Percentiles rank a stretch among this genome's conserved stretches.
Conservation (phyloP, 768 basidiomycete genomes). For the Dacryopinax primogenitus region DNA sequence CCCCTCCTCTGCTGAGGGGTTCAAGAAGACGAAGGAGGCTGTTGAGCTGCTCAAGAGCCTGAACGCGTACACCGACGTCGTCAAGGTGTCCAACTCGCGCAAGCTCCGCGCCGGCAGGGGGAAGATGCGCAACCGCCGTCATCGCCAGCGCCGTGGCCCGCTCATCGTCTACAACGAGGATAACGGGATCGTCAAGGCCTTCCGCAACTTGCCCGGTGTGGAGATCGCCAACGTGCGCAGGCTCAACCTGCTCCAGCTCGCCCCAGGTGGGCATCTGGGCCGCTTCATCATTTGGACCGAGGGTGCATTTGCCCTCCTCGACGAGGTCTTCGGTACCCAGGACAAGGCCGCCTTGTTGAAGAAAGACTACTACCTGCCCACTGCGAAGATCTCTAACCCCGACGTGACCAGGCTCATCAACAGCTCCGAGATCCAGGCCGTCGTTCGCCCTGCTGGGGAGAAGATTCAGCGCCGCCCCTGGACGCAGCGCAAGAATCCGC, state of each 20-base stretch:
- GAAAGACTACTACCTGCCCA: slow-evolving; percentile 84
- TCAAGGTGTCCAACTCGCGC: slow-evolving; percentile 94
- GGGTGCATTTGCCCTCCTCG: slow-evolving; percentile 80
- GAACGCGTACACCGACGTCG: slow-evolving; percentile 79
- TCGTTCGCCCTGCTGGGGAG: slow-evolving; percentile 78
- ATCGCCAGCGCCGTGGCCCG: slow-evolving; percentile 94
- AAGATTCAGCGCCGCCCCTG: slow-evolving; percentile 84
- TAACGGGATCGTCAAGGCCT: slow-evolving; percentile 92
- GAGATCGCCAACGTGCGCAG: slow-evolving; percentile 89
- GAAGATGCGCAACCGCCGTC: slow-evolving; percentile 90
- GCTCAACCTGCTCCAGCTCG: slow-evolving; percentile 96
- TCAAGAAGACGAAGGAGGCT: slow-evolving; percentile 94
- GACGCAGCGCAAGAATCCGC: slow-evolving; percentile 99
- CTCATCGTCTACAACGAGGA: slow-evolving; percentile 96
- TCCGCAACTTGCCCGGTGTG: slow-evolving; percentile 98
- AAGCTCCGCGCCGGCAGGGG: slow-evolving; percentile 96
- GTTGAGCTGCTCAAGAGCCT: slow-evolving; percentile 83
- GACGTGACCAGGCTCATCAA: slow-evolving; percentile 97
- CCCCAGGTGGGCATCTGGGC: slow-evolving; percentile 97
- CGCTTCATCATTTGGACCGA: slow-evolving; percentile 99
- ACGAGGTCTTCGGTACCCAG: slow-evolving; percentile 90
- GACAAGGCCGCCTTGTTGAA: slow-evolving; percentile 76
- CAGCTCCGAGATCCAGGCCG: slow-evolving; percentile 94
- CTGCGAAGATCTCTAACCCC: slow-evolving; percentile 92
- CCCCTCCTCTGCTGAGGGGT: slow-evolving; percentile 61